phyloP scores from a whole-genome alignment of 495 filamentous ascomycete species.

The Neurospora sp. region DNA sequence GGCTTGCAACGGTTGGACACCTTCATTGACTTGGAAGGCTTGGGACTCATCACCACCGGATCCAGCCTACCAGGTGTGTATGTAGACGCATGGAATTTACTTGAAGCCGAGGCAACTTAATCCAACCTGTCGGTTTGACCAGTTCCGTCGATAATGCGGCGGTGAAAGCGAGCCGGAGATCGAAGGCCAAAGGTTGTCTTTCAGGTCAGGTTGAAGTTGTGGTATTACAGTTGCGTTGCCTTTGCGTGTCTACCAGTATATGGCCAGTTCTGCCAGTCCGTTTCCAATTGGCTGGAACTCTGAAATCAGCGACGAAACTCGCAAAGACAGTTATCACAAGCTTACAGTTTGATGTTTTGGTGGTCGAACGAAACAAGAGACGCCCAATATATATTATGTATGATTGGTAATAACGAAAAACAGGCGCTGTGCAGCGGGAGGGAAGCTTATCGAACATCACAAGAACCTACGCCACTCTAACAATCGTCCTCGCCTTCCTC shows the following conservation, averaged over 20 bases:
- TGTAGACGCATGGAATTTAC: not conserved
- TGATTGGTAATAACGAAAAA: not conserved
- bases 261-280: too few relatives aligned
- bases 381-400: not conserved
- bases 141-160: not conserved
- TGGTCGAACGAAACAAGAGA: not conserved
- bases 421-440: not conserved
- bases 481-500: constrained; percentile 40
- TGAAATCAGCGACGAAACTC: not conserved
- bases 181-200: not conserved
- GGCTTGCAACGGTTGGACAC: not conserved
- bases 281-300: not conserved
- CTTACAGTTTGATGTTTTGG: not conserved
- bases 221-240: too few relatives aligned
- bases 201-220: too few relatives aligned
- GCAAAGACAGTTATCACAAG: not conserved
- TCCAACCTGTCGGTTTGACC: not conserved
- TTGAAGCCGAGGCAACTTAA: not conserved
- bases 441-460: not conserved
- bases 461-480: constrained; percentile 13
- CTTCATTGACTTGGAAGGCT: not conserved
- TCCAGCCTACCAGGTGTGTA: not conserved
- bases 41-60: not conserved
- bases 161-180: not conserved
- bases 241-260: too few relatives aligned